Evolutionary conservation across 371 early-diverging fungal species (phyloP).

Genomic region (Sporodiniella umbellata): DNA sequence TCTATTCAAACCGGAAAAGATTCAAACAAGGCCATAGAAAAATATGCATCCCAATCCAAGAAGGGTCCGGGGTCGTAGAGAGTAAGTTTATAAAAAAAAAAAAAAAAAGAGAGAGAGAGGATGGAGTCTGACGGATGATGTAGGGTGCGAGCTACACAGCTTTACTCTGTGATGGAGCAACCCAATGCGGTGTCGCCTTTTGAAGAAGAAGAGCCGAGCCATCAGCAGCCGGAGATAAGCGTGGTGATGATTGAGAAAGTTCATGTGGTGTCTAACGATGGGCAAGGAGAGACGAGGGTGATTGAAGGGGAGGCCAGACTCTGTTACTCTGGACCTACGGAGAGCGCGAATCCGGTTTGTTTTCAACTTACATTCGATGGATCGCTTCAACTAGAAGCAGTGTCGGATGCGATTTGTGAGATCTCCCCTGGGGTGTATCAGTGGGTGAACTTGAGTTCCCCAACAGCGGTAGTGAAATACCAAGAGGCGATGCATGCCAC

Average conservation of each 20-base stretch:
- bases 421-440: no score
- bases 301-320: slow-evolving; percentile 50
- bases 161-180: slow-evolving; percentile 21
- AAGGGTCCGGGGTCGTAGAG: slow-evolving; percentile 19
- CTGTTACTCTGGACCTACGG: slow-evolving; percentile 27
- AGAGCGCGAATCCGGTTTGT: slow-evolving; percentile 27
- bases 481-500: slow-evolving; percentile 27
- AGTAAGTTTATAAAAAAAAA: slow-evolving; percentile 3
- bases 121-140: not conserved
- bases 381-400: slow-evolving; percentile 31
- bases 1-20: not conserved
- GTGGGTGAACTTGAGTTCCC: slow-evolving; percentile 16
- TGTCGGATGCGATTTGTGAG: no score
- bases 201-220: not conserved
- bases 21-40: not conserved
- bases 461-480: slow-evolving; percentile 38
- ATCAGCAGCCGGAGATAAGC: slow-evolving; percentile 17
- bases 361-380: slow-evolving; percentile 34
- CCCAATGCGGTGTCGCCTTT: not conserved
- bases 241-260: slow-evolving; percentile 45
- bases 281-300: slow-evolving; percentile 35
- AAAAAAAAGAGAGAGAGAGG: not conserved
- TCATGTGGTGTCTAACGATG: slow-evolving; percentile 38
- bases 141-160: slow-evolving; percentile 31
- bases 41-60: slow-evolving; percentile 10